Conservation (phyloP, 352 stramenopile species). For the Globisporangium canariense region DNA sequence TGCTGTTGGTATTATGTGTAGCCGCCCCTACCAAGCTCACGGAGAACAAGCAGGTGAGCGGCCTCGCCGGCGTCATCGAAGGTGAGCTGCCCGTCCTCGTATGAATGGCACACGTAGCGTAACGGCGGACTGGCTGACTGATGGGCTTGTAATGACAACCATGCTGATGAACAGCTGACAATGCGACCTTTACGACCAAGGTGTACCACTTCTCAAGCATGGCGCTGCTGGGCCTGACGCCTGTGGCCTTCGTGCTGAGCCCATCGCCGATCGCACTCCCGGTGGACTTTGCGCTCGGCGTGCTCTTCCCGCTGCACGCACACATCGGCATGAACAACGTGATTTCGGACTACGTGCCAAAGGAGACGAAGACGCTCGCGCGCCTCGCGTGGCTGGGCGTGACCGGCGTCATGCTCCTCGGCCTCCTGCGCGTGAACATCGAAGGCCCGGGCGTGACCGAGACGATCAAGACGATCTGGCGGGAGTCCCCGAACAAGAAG, state of each 20-base stretch:
- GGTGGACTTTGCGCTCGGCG: constrained; percentile 77
- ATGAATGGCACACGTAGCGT: neutral
- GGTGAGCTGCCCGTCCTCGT: constrained; percentile 30
- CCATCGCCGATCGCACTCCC: constrained; percentile 67
- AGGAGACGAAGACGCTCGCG: constrained; percentile 49
- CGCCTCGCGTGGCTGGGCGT: constrained; percentile 69
- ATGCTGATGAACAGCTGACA: constrained; percentile 48
- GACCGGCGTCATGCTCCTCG: constrained; percentile 78
- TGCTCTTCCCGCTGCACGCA: constrained; percentile 85
- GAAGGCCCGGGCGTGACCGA: constrained; percentile 83
- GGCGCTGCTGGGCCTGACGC: constrained; percentile 54
- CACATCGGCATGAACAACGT: constrained; percentile 95
- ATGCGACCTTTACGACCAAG: constrained; percentile 62
- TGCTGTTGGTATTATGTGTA: constrained; percentile 20
- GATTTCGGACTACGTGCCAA: constrained; percentile 93
- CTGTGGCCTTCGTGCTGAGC: constrained; percentile 70
- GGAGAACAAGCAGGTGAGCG: constrained; percentile 75
- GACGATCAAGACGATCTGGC: constrained; percentile 85
- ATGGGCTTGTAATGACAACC: neutral
- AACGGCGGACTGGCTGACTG: constrained; percentile 5
- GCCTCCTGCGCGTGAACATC: constrained; percentile 82
- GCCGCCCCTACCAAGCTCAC: constrained; percentile 62
- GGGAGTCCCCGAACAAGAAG: constrained; percentile 71
- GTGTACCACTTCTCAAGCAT: constrained; percentile 59
- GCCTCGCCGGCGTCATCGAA: constrained; percentile 64